Conservation (phyloP, 1,284 basidiomycete genomes). For the Porogramme epimiltina region DNA sequence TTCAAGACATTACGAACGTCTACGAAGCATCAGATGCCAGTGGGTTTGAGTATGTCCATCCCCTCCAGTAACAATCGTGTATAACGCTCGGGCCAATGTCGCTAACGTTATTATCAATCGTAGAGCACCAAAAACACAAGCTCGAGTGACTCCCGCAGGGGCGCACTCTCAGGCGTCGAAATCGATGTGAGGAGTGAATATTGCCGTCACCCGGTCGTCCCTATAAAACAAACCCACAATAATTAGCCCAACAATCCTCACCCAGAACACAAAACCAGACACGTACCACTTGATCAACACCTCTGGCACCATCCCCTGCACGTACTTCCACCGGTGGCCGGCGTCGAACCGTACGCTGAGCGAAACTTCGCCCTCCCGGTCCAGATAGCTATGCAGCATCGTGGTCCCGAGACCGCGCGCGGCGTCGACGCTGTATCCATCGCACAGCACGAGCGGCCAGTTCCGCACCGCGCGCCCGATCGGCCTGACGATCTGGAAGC, state of each 20-base stretch:
- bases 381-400: slow-evolving; percentile 53
- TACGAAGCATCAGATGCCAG: no score
- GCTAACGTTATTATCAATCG: no score
- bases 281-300: slow-evolving; percentile 72
- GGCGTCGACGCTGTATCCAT: slow-evolving; percentile 55
- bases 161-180: slow-evolving; percentile 53
- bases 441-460: slow-evolving; percentile 64
- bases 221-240: slow-evolving; percentile 14
- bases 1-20: no score
- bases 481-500: slow-evolving; percentile 76
- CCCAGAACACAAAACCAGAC: neutral
- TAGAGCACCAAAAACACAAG: slow-evolving; percentile 63
- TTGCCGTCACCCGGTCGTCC: slow-evolving; percentile 51
- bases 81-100: no score
- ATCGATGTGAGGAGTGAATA: slow-evolving; percentile 59
- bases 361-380: slow-evolving; percentile 61
- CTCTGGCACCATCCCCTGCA: slow-evolving; percentile 61
- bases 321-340: slow-evolving; percentile 66
- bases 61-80: no score
- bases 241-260: no score
- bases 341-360: slow-evolving; percentile 53
- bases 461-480: slow-evolving; percentile 55
- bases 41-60: no score
- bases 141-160: slow-evolving; percentile 60
- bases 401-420: slow-evolving; percentile 50